phyloP scores from a whole-genome alignment of 2,329 filamentous ascomycete genomes.

The Xylariaceae sp. region DNA sequence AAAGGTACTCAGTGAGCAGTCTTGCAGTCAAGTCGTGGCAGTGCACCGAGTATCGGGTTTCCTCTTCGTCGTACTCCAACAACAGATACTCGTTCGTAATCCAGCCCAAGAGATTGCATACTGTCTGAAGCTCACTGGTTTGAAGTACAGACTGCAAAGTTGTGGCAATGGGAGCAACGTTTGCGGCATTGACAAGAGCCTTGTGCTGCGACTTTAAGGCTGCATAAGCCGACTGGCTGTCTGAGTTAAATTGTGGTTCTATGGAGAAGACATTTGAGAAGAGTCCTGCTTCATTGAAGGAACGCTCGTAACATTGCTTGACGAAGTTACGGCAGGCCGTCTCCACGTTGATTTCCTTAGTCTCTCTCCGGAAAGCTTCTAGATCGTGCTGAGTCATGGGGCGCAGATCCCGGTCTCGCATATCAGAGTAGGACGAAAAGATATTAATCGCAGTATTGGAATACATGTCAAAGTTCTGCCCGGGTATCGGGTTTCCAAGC shows the following conservation, averaged over 20 bases:
- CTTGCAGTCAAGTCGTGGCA: conserved; percentile 62
- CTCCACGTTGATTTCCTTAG: conserved; percentile 55
- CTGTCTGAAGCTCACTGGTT: conserved; percentile 52
- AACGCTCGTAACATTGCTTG: conserved; percentile 65
- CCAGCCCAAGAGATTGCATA: conserved; percentile 64
- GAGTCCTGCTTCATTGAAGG: conserved; percentile 59
- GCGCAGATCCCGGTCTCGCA: conserved; percentile 60
- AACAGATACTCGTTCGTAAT: conserved; percentile 63
- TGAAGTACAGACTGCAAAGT: conserved; percentile 57
- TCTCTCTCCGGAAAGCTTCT: conserved; percentile 59
- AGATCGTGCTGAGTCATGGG: conserved; percentile 59
- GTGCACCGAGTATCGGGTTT: conserved; percentile 57
- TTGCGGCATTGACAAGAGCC: conserved; percentile 58
- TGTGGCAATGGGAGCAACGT: conserved; percentile 58
- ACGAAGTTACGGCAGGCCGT: conserved; percentile 63
- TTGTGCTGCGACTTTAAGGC: conserved; percentile 57
- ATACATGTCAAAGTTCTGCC: conserved; percentile 58
- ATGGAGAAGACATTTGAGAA: conserved; percentile 63
- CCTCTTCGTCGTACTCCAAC: conserved; percentile 62
- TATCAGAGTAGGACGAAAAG: conserved; percentile 59
- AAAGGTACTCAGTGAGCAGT: conserved; percentile 62
- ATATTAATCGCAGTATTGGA: conserved; percentile 60
- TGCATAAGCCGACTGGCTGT: conserved; percentile 57
- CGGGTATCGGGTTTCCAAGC: conserved; percentile 52
- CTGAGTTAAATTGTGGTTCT: conserved; percentile 58